Percentiles rank a stretch among this genome's conserved stretches.
Evolutionary conservation across 495 filamentous ascomycete species (phyloP).

Genomic region (Pyrenula aspistea): DNA sequence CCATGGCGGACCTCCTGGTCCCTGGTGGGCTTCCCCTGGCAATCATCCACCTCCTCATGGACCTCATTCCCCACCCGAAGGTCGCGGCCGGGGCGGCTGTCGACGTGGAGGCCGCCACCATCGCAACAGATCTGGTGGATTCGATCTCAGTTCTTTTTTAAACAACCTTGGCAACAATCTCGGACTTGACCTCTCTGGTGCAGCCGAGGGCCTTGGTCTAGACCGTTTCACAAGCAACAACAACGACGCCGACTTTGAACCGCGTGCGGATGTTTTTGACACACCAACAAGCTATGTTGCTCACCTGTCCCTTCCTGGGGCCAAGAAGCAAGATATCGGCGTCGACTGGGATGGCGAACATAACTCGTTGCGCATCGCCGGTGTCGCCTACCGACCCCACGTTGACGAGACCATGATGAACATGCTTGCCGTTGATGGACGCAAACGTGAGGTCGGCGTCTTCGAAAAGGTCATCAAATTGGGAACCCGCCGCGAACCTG

Average conservation of each 20-base stretch:
- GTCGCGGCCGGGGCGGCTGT: not conserved
- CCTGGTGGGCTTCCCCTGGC: not conserved
- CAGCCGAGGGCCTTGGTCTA: constrained; percentile 7
- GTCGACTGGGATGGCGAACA: constrained; percentile 64
- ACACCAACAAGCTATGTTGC: constrained; percentile 49
- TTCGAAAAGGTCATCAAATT: constrained; percentile 62
- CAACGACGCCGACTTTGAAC: constrained; percentile 38
- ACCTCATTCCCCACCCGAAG: not conserved
- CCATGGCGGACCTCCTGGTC: not conserved
- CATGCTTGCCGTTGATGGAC: constrained; percentile 50
- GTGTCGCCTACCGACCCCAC: constrained; percentile 58
- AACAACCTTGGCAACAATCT: not conserved
- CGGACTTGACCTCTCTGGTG: not conserved
- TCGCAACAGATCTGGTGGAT: not conserved
- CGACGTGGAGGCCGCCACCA: constrained; percentile 3
- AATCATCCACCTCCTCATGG: constrained; percentile 1
- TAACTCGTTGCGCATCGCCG: constrained; percentile 49
- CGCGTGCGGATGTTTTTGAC: constrained; percentile 62
- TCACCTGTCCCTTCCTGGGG: constrained; percentile 65
- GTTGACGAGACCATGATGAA: constrained; percentile 57
- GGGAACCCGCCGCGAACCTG: constrained; percentile 38
- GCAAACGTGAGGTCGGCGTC: constrained; percentile 46
- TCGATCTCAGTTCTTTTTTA: not conserved
- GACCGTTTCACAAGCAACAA: constrained; percentile 9
- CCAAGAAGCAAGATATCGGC: constrained; percentile 63